phyloP scores from a whole-genome alignment of 176 grass and related monocot genomes.

The Paspalum vaginatum region DNA sequence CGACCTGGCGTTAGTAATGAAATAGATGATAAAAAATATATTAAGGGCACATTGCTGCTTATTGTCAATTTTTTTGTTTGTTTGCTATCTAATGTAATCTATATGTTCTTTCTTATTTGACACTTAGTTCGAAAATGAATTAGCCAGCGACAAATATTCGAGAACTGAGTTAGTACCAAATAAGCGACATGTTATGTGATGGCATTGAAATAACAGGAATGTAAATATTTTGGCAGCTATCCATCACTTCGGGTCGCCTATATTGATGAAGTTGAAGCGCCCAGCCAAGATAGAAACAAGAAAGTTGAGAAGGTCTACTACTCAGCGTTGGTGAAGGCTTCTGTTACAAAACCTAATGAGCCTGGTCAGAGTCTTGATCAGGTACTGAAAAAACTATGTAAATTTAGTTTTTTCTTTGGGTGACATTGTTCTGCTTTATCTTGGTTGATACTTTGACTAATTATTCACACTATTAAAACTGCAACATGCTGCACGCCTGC shows the following conservation, averaged over 20 bases:
- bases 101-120: no score
- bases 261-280: conserved; percentile 81
- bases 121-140: no score
- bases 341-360: conserved; percentile 69
- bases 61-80: background rate
- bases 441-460: conserved; percentile 20
- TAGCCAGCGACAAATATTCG: no score
- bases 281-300: conserved; percentile 58
- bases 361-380: conserved; percentile 93
- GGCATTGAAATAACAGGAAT: conserved; percentile 32
- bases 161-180: no score
- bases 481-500: background rate
- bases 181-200: conserved; percentile 12
- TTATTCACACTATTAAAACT: background rate
- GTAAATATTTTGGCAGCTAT: conserved; percentile 52
- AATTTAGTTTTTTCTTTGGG: conserved; percentile 19
- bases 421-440: conserved; percentile 19
- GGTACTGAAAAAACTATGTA: conserved; percentile 53
- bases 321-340: conserved; percentile 92
- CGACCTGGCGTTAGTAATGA: background rate
- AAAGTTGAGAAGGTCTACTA: conserved; percentile 86
- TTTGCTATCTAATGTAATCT: background rate
- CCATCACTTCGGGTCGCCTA: conserved; percentile 83
- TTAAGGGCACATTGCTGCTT: background rate
- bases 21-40: background rate